Evolutionary conservation across 108 stramenopile species (phyloP).

Genomic region (Skeletonema costatum): DNA sequence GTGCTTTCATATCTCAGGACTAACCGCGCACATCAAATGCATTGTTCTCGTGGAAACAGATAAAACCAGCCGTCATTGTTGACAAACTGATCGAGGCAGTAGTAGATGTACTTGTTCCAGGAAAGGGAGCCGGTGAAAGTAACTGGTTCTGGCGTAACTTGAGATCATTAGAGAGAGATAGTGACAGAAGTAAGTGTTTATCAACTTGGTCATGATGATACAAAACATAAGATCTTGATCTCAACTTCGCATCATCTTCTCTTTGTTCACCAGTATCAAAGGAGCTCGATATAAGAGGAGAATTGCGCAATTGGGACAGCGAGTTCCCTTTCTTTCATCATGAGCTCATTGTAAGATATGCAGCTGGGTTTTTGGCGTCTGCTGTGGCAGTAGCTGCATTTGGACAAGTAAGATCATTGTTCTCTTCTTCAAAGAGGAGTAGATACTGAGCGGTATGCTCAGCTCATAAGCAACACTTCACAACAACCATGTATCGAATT

Average conservation of each 20-base stretch:
- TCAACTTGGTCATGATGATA: background rate
- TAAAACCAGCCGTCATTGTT: constrained; percentile 75
- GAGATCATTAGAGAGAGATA: constrained; percentile 35
- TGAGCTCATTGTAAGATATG: constrained; percentile 79
- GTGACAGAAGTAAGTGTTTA: constrained; percentile 13
- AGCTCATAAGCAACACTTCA: background rate
- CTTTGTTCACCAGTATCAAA: constrained; percentile 26
- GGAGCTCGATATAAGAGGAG: constrained; percentile 73
- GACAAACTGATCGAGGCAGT: constrained; percentile 64
- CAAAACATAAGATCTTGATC: background rate
- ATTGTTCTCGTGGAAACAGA: constrained; percentile 20
- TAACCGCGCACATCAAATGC: background rate
- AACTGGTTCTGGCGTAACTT: constrained; percentile 51
- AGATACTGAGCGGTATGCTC: background rate
- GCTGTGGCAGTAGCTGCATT: constrained; percentile 49
- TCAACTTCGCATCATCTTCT: background rate
- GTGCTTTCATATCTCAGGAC: background rate
- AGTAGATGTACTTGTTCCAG: constrained; percentile 72
- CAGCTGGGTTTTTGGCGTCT: constrained; percentile 68
- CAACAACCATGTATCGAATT: background rate
- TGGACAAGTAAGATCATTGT: constrained; percentile 29
- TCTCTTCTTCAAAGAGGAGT: constrained; percentile 19
- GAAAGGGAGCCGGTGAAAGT: constrained; percentile 75
- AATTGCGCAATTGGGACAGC: constrained; percentile 76
- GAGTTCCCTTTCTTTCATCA: constrained; percentile 84